Base-by-base conservation (phyloP, 2,329 filamentous ascomycete genomes). In the Erysiphe neolycopersici region DNA sequence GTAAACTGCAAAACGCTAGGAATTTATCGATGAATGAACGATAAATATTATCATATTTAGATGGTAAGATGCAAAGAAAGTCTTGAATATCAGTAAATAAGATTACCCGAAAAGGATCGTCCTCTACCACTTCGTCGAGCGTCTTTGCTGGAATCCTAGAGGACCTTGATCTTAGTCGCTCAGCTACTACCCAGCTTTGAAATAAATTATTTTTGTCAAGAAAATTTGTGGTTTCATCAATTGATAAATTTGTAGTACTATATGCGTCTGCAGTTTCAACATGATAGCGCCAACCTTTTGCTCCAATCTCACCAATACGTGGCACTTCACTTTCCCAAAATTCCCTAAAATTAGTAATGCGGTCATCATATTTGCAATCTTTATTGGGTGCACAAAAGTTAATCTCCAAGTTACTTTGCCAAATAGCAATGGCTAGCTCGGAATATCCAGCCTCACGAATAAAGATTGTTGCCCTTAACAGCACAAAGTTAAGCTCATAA, bases 311-410 rank as follows among this genome's bases (percentile, higher is more conserved):
- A 10, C 87, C 87, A 44, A 93, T 68, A 5, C 87, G 71, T 0
- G 79, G 64, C 0, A 73, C 66, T 54, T 94, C 87, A 45, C 74
- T 80, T 46, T 93, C 83, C 89, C 89, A 95, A 49, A 89, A 93
- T 2, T 75, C 67, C 41, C 69, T 63, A 47, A 93, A 79, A 0
- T 64, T 42, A 5, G 51, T 49, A 10, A 50, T 40, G n/a, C 48
- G 50, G 11, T 52, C 44, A 10, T 33, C 22, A 19, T 42, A 31
- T 12, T 40, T 30, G 1, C 51, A 49, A 36, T 53, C 40, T 5
- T 54, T 44, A 3, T 51, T 43, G 2, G 79, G 73, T 3, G 64
- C 64, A 40, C 72, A 73, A 46, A 83, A 68, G 16, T 71, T 73
- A 43, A 78, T 64, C 54, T 94, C 87, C 0, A 94, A 59, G 1